Base-by-base conservation (phyloP, 495 filamentous ascomycete genomes). In the Thermothielavioides terrestris region DNA sequence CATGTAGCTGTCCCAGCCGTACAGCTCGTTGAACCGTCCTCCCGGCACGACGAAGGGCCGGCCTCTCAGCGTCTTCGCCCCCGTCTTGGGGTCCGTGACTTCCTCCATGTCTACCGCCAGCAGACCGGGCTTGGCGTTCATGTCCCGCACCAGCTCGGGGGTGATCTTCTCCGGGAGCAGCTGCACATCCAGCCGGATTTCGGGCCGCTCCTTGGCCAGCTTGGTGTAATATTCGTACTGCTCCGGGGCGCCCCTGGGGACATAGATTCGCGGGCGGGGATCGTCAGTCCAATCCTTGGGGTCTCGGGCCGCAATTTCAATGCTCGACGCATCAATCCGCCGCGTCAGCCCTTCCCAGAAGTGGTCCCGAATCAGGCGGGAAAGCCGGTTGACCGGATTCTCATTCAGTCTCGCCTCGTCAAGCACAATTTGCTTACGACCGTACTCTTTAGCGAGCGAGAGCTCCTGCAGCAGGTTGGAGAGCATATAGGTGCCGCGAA, bases 1-100 rank as follows among this genome's bases (percentile, higher is more conserved):
- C 86, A 98, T 95, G 69, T 94, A 97, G 61, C 87, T 94, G 64
- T 98, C 92, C 92, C 92, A 98, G 14, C 79, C 88, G 60, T 98
- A 98, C 20, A 97, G 65, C 63, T 98, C 92, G 67, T 97, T 98
- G 79, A 98, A 98, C 22, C 92, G 77, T 14, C 90, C 92, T 31
- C 92, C 94, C 0, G 92, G 92, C 18, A 98, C 92, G 18, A 97
- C 88, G 58, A 96, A 98, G 0, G 92, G 92, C 38, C 90, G 76
- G 26, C 94, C 92, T n/a, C 70, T 68, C 6, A 89, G 63, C 2
- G 81, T 80, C 47, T 75, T 79, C 59, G 84, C 69, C 14, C 79
- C 80, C 10, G 86, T 87, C 9, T 66, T 60, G 3, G 77, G 73
- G 59, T 92, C 82, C 12, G 70, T 56, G 37, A 72, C 68, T 52